A percentile compares a stretch with the other conserved stretches of the same genome.
These are phyloP conservation scores for Phycomyces nitens DNA, from an alignment of 192 early-diverging fungal species.

Conservation along the genomic window DNA sequence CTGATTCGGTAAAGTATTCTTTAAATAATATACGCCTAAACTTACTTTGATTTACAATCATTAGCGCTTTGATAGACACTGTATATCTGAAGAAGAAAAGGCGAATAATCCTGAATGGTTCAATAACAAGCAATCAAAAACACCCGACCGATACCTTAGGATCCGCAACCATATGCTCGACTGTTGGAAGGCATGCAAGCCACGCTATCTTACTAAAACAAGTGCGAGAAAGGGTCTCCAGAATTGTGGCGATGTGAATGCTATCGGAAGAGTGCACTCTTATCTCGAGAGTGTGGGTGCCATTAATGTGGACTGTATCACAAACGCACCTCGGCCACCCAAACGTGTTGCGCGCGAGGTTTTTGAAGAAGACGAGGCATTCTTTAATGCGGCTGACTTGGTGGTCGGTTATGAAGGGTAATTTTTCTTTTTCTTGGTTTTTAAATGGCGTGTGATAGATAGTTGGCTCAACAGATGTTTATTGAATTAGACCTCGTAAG, in stretches of 20 bases:
- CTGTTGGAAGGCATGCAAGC: constrained; percentile 67
- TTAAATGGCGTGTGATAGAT: too few relatives aligned
- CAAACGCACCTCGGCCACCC: constrained; percentile 40
- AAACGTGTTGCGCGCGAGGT: constrained; percentile 13
- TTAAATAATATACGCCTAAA: too few relatives aligned
- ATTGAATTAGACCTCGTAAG: constrained; percentile 36
- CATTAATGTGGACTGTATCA: constrained; percentile 72
- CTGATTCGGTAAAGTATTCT: neutral
- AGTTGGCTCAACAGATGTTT: neutral
- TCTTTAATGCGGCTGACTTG: constrained; percentile 24
- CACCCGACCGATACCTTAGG: constrained; percentile 81
- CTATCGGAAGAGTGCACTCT: constrained; percentile 80
- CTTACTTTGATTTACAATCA: too few relatives aligned
- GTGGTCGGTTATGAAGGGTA: constrained; percentile 34
- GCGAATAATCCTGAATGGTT: constrained; percentile 63
- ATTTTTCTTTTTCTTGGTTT: too few relatives aligned
- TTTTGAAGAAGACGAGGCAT: constrained; percentile 12
- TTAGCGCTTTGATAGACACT: constrained; percentile 40
- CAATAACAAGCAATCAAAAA: constrained; percentile 65
- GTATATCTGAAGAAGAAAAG: constrained; percentile 49
- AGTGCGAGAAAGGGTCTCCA: constrained; percentile 67
- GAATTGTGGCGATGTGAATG: constrained; percentile 92
- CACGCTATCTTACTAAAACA: constrained; percentile 83
- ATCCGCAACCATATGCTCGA: constrained; percentile 87
- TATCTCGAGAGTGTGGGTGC: constrained; percentile 75